Evolutionary conservation across 176 grass and related monocot species (phyloP).

Genomic region (Alloteropsis semialata): DNA sequence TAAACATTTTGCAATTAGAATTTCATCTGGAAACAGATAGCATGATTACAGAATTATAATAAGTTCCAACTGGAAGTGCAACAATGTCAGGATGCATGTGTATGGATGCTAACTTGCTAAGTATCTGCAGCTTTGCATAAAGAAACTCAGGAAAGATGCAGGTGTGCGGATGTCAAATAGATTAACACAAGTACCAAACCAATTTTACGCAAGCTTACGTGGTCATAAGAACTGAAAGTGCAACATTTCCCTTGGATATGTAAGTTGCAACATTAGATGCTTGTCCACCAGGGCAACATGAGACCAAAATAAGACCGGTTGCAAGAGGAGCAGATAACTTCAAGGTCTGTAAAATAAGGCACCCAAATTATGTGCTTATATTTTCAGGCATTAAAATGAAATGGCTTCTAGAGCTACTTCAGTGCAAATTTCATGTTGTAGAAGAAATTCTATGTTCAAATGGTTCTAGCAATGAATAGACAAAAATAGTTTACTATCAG

Average conservation of each 20-base stretch:
- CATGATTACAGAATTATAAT: background rate
- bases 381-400: background rate
- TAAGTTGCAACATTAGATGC: slow-evolving; percentile 99
- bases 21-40: background rate
- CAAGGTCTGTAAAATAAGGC: slow-evolving; percentile 57
- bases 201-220: slow-evolving; percentile 57
- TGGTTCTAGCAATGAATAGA: background rate
- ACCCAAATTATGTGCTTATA: slow-evolving; percentile 11
- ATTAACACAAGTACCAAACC: slow-evolving; percentile 21
- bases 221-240: slow-evolving; percentile 99
- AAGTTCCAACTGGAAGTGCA: slow-evolving; percentile 20
- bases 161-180: background rate
- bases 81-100: background rate
- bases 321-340: slow-evolving; percentile 94
- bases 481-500: background rate
- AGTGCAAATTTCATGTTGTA: background rate
- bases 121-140: background rate
- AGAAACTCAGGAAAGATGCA: background rate
- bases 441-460: slow-evolving; percentile 17
- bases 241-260: slow-evolving; percentile 99
- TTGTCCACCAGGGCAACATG: slow-evolving; percentile 98
- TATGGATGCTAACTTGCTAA: background rate
- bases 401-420: background rate
- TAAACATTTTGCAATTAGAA: background rate
- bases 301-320: slow-evolving; percentile 96